Evolutionary conservation across 1,284 basidiomycete genomes (phyloP).

Genomic region (Ganoderma meredithae): DNA sequence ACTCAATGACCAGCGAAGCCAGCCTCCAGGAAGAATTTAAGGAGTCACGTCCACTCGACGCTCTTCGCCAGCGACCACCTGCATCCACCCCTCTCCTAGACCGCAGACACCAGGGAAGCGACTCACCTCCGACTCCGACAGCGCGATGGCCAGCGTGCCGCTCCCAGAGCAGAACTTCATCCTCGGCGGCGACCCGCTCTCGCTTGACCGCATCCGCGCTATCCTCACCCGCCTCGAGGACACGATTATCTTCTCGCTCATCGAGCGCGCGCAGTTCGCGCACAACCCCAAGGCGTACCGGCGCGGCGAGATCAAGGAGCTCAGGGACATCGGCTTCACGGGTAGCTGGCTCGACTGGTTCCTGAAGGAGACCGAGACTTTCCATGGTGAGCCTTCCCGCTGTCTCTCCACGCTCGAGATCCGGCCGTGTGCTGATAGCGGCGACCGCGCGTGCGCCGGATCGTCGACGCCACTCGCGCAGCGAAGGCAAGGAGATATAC

Average conservation of each 20-base stretch:
- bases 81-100: neutral
- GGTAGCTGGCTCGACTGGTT: conserved; percentile 98
- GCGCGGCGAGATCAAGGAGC: conserved; percentile 80
- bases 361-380: conserved; percentile 91
- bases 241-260: conserved; percentile 96
- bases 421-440: conserved; percentile 11
- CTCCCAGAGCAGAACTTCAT: conserved; percentile 67
- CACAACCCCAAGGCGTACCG: conserved; percentile 94
- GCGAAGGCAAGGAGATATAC: conserved; percentile 94
- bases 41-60: neutral
- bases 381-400: conserved; percentile 78
- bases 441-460: neutral
- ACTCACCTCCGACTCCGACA: neutral
- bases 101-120: neutral
- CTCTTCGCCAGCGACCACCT: neutral
- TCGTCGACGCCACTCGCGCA: conserved; percentile 42
- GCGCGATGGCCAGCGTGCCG: conserved; percentile 54
- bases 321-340: conserved; percentile 73
- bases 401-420: neutral
- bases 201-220: conserved; percentile 85
- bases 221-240: conserved; percentile 94
- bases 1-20: neutral
- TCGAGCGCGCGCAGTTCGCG: conserved; percentile 97
- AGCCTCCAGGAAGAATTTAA: neutral
- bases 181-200: conserved; percentile 78